Evolutionary conservation across 805 yeast species (phyloP).

Genomic region (Groenewaldozyma salmanticensis): DNA sequence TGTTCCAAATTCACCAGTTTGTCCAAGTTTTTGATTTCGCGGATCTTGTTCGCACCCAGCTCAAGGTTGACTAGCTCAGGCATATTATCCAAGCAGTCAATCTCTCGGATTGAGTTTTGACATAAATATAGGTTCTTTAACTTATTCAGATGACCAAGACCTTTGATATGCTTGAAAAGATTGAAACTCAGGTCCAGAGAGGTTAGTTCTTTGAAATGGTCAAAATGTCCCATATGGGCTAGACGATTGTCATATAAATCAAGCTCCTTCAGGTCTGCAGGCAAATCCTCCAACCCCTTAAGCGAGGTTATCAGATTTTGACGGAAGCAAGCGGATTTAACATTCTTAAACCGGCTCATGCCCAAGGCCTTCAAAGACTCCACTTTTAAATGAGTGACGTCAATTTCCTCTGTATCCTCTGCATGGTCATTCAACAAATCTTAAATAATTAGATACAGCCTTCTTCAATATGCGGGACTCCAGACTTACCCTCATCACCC

Average conservation of each 20-base stretch:
- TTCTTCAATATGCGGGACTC: constrained; percentile 27
- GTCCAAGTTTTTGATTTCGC: constrained; percentile 43
- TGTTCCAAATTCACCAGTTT: constrained; percentile 51
- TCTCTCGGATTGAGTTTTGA: constrained; percentile 72
- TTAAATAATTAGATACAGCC: constrained; percentile 16
- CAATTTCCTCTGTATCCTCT: constrained; percentile 48
- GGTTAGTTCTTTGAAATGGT: constrained; percentile 45
- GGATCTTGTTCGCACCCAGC: constrained; percentile 79
- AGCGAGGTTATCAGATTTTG: constrained; percentile 76
- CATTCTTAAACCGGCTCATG: constrained; percentile 44
- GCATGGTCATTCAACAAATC: constrained; percentile 29
- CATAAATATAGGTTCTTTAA: constrained; percentile 72
- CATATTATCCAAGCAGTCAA: constrained; percentile 54
- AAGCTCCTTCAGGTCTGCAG: constrained; percentile 55
- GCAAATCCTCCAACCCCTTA: constrained; percentile 54
- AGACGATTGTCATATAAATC: constrained; percentile 91
- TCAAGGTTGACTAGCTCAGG: constrained; percentile 59
- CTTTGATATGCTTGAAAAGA: constrained; percentile 76
- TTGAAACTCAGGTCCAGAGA: constrained; percentile 81
- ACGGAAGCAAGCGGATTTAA: constrained; percentile 62
- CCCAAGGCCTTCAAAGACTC: constrained; percentile 51
- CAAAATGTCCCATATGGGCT: constrained; percentile 69
- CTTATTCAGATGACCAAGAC: constrained; percentile 51
- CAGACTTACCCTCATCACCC: constrained; percentile 52
- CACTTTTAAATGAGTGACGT: constrained; percentile 63